Evolutionary conservation across 2,329 filamentous ascomycete species (phyloP).

Genomic region (Beauveria australis): DNA sequence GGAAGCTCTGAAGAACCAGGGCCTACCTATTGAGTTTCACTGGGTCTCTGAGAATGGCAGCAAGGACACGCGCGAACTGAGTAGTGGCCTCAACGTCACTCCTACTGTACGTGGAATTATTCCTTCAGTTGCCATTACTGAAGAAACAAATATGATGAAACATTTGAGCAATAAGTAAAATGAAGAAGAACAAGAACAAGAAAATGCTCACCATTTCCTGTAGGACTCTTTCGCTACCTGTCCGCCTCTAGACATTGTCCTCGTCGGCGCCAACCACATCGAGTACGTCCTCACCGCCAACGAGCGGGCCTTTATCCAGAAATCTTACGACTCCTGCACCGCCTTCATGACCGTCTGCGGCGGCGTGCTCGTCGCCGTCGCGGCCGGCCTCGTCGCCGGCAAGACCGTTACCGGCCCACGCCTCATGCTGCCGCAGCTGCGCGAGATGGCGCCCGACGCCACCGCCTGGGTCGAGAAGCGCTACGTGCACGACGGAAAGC

Average conservation of each 20-base stretch:
- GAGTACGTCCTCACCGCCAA: constrained; percentile 22
- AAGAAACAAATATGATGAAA: too few relatives aligned
- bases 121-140: too few relatives aligned
- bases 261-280: constrained; percentile 29
- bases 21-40: constrained; percentile 23
- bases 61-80: constrained; percentile 16
- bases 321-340: constrained; percentile 24
- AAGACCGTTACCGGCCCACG: constrained; percentile 31
- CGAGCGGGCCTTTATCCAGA: constrained; percentile 29
- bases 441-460: constrained; percentile 19
- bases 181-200: too few relatives aligned
- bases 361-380: constrained; percentile 23
- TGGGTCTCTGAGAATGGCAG: constrained; percentile 24
- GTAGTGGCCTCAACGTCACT: constrained; percentile 19
- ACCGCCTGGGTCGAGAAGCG: constrained; percentile 31
- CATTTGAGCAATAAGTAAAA: too few relatives aligned
- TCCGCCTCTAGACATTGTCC: constrained; percentile 31
- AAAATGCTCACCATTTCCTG: background rate
- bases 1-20: constrained; percentile 14
- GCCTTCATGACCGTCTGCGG: constrained; percentile 34
- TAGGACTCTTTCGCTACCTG: constrained; percentile 32
- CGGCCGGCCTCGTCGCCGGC: constrained; percentile 27
- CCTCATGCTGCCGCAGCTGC: constrained; percentile 19
- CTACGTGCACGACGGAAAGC: constrained; percentile 27
- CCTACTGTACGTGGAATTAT: constrained; percentile 20